These are phyloP conservation scores for Trypanosoma congolense DNA, from an alignment of 208 protist species.

Conservation along the genomic window DNA sequence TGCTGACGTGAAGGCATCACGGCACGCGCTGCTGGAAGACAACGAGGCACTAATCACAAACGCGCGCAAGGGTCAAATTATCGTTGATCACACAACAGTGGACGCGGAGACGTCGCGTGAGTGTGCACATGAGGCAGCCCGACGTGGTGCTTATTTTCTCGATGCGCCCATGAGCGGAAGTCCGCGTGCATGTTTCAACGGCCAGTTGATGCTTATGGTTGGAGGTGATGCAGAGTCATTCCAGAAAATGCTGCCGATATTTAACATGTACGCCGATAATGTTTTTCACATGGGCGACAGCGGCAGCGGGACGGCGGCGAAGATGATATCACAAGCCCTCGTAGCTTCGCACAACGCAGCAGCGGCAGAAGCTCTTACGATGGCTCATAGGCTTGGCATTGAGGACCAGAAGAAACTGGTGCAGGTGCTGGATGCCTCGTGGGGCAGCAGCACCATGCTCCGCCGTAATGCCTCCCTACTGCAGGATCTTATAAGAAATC, in stretches of 20 bases:
- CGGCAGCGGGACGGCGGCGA: conserved; percentile 67
- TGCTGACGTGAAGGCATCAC: conserved; percentile 40
- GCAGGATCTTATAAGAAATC: conserved; percentile 79
- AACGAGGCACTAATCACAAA: conserved; percentile 61
- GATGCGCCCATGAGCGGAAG: conserved; percentile 85
- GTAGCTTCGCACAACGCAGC: conserved; percentile 83
- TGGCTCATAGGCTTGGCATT: conserved; percentile 73
- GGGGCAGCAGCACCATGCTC: conserved; percentile 83
- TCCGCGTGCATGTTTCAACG: conserved; percentile 73
- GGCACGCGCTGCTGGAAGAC: conserved; percentile 54
- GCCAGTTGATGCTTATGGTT: conserved; percentile 82
- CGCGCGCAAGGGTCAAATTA: conserved; percentile 75
- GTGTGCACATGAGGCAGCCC: conserved; percentile 52
- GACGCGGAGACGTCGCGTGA: conserved; percentile 68
- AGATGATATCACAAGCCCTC: conserved; percentile 78
- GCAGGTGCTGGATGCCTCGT: conserved; percentile 79
- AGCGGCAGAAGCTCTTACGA: conserved; percentile 80
- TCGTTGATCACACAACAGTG: conserved; percentile 87
- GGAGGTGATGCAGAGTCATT: conserved; percentile 67
- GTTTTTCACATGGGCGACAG: conserved; percentile 79
- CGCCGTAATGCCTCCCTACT: conserved; percentile 76
- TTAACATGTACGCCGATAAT: conserved; percentile 81
- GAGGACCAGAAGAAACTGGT: conserved; percentile 70
- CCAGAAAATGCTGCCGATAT: conserved; percentile 67
- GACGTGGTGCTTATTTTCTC: conserved; percentile 71